Conservation (phyloP, 2,329 filamentous ascomycete species). For the Clarireedia homoeocarpa region DNA sequence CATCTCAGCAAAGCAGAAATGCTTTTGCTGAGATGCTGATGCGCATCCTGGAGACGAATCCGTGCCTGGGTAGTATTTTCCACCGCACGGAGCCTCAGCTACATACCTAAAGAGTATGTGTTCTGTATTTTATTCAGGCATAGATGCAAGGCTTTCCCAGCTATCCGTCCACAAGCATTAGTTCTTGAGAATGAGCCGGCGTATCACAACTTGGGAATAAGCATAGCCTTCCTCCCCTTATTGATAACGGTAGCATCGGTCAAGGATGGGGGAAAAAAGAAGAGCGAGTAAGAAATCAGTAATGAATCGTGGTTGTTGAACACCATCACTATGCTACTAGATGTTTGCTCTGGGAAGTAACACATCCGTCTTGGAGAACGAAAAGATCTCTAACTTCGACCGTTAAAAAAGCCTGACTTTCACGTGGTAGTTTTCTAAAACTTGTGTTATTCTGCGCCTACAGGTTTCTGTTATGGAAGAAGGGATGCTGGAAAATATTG, state of each 20-base stretch:
- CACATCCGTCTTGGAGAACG: too few species aligned
- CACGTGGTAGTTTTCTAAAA: background rate
- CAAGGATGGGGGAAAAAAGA: too few species aligned
- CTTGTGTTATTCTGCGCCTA: background rate
- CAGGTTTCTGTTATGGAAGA: background rate
- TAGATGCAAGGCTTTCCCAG: slow-evolving; percentile 5
- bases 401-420: background rate
- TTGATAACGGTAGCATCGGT: background rate
- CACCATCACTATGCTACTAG: too few species aligned
- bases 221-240: background rate
- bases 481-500: background rate
- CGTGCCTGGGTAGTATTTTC: too few species aligned
- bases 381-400: background rate
- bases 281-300: too few species aligned
- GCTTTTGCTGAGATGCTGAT: too few species aligned
- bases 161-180: background rate
- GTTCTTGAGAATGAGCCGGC: background rate
- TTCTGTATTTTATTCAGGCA: background rate
- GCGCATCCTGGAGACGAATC: too few species aligned
- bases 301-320: too few species aligned
- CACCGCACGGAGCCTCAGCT: background rate
- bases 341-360: too few species aligned
- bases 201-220: background rate
- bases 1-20: too few species aligned
- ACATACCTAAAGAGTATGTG: background rate